A percentile compares a stretch with the other conserved stretches of the same genome.
These are phyloP conservation scores for Populus ilicifolia DNA, from an alignment of 345 rosid genomes.

Conservation along the genomic window DNA sequence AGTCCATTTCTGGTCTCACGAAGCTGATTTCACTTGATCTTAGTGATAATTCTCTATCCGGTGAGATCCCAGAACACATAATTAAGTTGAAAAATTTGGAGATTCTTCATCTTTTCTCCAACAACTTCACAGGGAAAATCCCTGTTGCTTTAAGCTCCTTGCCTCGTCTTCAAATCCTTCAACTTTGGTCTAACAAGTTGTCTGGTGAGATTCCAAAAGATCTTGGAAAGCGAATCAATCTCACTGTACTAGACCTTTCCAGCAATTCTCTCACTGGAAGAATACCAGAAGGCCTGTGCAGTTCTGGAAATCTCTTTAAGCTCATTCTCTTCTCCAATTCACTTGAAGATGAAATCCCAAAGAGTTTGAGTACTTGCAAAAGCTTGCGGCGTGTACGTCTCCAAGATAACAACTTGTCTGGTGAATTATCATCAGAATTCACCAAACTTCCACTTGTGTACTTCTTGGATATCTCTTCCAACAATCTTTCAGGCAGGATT, in stretches of 20 bases:
- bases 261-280: constrained; percentile 66
- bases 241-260: constrained; percentile 79
- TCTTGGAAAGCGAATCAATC: constrained; percentile 61
- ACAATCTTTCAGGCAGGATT: constrained; percentile 55
- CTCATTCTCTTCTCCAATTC: constrained; percentile 82
- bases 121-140: constrained; percentile 59
- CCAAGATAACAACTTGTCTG: constrained; percentile 58
- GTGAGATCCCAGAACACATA: constrained; percentile 64
- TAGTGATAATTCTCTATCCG: constrained; percentile 66
- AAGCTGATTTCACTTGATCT: constrained; percentile 70
- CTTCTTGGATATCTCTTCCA: constrained; percentile 73
- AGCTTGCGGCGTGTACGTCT: constrained; percentile 72
- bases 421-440: constrained; percentile 50
- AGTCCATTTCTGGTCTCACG: constrained; percentile 45
- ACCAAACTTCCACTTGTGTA: constrained; percentile 54
- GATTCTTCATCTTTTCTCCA: constrained; percentile 84
- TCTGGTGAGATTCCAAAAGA: constrained; percentile 63
- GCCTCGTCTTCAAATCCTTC: constrained; percentile 77
- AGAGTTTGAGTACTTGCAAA: constrained; percentile 43
- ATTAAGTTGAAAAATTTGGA: constrained; percentile 53
- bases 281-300: constrained; percentile 62
- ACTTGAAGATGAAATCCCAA: constrained; percentile 57
- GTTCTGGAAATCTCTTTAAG: constrained; percentile 63
- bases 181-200: constrained; percentile 75
- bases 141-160: constrained; percentile 55